Conservation (phyloP, 1,284 basidiomycete species). For the Ceratorhiza oryzae-sativae region DNA sequence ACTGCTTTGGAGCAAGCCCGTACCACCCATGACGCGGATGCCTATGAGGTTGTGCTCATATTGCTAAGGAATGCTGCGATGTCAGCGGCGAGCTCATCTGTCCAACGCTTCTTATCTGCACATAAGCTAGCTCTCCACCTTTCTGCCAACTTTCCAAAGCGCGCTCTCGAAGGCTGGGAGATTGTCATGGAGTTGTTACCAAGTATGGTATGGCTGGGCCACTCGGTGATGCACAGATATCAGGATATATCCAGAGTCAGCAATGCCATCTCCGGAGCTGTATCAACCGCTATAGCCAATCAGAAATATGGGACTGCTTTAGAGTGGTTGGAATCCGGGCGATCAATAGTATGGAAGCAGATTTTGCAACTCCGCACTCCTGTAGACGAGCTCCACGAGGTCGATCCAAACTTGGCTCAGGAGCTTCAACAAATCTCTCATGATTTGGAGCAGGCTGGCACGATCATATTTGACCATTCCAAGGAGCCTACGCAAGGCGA, state of each 20-base stretch:
- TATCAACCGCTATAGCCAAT: not conserved
- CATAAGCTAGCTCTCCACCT: not conserved
- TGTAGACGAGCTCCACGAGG: not conserved
- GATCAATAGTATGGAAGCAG: slow-evolving; percentile 3
- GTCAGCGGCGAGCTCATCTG: too few species aligned
- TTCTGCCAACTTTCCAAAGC: not conserved
- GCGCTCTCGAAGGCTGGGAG: not conserved
- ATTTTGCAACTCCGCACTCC: slow-evolving; percentile 14
- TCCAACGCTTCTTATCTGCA: not conserved
- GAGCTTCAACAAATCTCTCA: not conserved
- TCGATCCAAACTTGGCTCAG: not conserved
- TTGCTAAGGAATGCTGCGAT: not conserved
- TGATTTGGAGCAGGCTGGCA: not conserved
- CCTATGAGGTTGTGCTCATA: not conserved
- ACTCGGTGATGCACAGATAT: not conserved
- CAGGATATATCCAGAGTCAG: not conserved
- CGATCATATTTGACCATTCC: not conserved
- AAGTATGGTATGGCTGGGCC: not conserved
- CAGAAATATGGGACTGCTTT: not conserved
- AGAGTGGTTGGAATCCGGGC: slow-evolving; percentile 15
- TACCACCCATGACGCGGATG: not conserved
- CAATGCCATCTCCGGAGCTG: not conserved
- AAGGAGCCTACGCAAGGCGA: not conserved
- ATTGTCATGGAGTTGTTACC: slow-evolving; percentile 8
- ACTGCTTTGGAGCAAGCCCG: not conserved